Percentiles rank a stretch among this genome's conserved stretches.
These are phyloP conservation scores for Cicer chorassanicum DNA, from an alignment of 306 rosid genomes.

Conservation along the genomic window DNA sequence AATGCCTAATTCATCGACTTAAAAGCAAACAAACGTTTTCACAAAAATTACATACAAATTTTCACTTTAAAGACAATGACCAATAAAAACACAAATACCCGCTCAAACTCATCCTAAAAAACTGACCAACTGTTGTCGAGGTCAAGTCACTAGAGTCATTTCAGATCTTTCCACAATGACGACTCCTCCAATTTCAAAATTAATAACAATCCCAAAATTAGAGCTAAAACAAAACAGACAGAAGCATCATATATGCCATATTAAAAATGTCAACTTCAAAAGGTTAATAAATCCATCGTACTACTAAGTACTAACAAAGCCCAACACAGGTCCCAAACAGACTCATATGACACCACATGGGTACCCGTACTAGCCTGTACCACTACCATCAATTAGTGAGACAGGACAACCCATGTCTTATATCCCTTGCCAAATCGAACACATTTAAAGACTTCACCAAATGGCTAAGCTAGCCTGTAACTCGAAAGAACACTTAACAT, in stretches of 20 bases:
- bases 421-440: not conserved
- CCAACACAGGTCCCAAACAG: constrained; percentile 20
- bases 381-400: not conserved
- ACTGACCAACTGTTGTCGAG: constrained; percentile 12
- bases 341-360: constrained; percentile 23
- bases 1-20: not conserved
- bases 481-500: not conserved
- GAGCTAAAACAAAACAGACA: constrained; percentile 13
- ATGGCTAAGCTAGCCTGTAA: not conserved
- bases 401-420: constrained; percentile 19
- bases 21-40: not conserved
- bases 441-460: constrained; percentile 10
- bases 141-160: constrained; percentile 9
- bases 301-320: constrained; percentile 1
- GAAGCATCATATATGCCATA: not conserved
- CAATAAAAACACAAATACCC: not conserved
- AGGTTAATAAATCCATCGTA: constrained; percentile 24
- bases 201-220: constrained; percentile 28
- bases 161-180: constrained; percentile 31
- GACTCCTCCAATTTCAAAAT: constrained; percentile 31
- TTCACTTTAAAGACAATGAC: constrained; percentile 1
- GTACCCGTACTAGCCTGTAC: constrained; percentile 12
- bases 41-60: not conserved
- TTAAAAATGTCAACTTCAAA: constrained; percentile 8
- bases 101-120: not conserved